Evolutionary conservation across 768 basidiomycete species (phyloP).

Genomic region (Tephrocybe sp.): DNA sequence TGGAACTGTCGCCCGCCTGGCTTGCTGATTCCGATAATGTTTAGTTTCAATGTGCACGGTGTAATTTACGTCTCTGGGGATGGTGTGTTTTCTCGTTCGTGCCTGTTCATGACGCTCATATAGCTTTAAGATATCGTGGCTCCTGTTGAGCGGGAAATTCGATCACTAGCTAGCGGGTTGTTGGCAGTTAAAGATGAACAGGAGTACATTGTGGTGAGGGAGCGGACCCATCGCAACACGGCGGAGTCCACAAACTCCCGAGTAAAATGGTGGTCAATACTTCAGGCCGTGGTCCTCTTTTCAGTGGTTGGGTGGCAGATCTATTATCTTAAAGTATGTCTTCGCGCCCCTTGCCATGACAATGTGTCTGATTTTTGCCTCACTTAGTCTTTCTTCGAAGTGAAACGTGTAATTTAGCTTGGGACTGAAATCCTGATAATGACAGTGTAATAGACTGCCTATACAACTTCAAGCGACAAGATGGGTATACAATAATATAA

Average conservation of each 20-base stretch:
- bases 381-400: conserved; percentile 91
- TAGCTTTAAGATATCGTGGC: conserved; percentile 68
- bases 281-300: conserved; percentile 86
- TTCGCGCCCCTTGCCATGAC: conserved; percentile 3
- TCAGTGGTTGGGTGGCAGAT: conserved; percentile 95
- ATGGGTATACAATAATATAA: conserved; percentile 25
- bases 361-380: conserved; percentile 10
- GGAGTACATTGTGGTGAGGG: conserved; percentile 96
- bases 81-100: conserved; percentile 44
- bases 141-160: conserved; percentile 95
- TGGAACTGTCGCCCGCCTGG: conserved; percentile 4
- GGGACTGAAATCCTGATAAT: too few species aligned
- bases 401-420: conserved; percentile 81
- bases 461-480: background rate
- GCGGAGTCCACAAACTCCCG: conserved; percentile 91
- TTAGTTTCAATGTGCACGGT: conserved; percentile 97
- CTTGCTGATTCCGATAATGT: conserved; percentile 3
- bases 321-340: conserved; percentile 86
- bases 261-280: conserved; percentile 98
- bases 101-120: background rate
- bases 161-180: conserved; percentile 76
- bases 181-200: conserved; percentile 96
- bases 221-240: conserved; percentile 91
- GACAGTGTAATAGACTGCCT: too few species aligned
- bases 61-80: conserved; percentile 93